These are phyloP conservation scores for Blastocladiella emersonii DNA, from an alignment of 371 early-diverging fungal genomes.

Conservation along the genomic window DNA sequence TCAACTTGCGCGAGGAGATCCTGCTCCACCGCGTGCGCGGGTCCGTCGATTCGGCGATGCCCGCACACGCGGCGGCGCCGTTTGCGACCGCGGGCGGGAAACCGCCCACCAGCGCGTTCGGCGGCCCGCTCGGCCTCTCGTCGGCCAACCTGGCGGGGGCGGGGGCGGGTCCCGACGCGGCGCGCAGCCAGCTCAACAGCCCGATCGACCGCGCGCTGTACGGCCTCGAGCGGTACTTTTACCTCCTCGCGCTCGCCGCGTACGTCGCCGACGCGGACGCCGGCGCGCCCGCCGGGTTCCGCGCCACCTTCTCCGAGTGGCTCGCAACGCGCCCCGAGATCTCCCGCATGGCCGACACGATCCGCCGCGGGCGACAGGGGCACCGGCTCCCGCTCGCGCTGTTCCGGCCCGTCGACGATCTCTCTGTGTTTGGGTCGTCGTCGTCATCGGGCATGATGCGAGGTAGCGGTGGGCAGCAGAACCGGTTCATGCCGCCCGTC, in stretches of 20 bases:
- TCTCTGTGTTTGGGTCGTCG: slow-evolving; percentile 28
- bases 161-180: not conserved
- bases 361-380: slow-evolving; percentile 33
- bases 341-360: slow-evolving; percentile 39
- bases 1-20: slow-evolving; percentile 48
- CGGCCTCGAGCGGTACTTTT: slow-evolving; percentile 52
- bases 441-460: slow-evolving; percentile 10
- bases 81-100: too few species aligned
- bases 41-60: slow-evolving; percentile 21
- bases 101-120: too few species aligned
- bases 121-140: not conserved
- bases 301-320: slow-evolving; percentile 37
- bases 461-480: not conserved
- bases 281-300: slow-evolving; percentile 23
- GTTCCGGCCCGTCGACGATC: slow-evolving; percentile 53
- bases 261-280: slow-evolving; percentile 33
- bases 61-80: not conserved
- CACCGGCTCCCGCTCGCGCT: slow-evolving; percentile 19
- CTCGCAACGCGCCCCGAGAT: slow-evolving; percentile 38
- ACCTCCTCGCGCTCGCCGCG: slow-evolving; percentile 41
- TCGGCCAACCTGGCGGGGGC: not conserved
- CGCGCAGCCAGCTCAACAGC: too few species aligned
- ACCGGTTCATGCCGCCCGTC: slow-evolving; percentile 14
- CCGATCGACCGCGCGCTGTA: slow-evolving; percentile 32
- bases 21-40: slow-evolving; percentile 43